These are phyloP conservation scores for Fraxinus floribunda DNA, from an alignment of 305 asterid genomes.

Conservation along the genomic window DNA sequence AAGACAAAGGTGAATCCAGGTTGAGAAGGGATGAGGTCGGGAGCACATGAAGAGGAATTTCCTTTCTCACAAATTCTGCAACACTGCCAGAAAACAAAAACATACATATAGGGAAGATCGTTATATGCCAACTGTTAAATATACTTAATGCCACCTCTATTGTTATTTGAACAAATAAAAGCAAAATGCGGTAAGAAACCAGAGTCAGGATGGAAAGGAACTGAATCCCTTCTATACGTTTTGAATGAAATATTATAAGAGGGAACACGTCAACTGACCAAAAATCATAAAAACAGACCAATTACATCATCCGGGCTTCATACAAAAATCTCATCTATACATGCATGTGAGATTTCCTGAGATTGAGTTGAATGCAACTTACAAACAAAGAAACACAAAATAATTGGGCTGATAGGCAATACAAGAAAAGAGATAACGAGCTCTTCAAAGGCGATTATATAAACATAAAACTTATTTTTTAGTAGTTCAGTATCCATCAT, in stretches of 20 bases:
- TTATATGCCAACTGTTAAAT: background rate
- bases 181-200: background rate
- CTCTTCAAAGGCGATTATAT: background rate
- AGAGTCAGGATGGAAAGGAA: background rate
- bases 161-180: background rate
- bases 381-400: background rate
- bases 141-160: background rate
- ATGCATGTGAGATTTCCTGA: background rate
- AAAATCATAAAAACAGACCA: background rate
- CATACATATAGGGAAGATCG: slow-evolving; percentile 8
- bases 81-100: slow-evolving; percentile 64
- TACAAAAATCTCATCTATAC: background rate
- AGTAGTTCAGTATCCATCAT: background rate
- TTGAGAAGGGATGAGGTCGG: slow-evolving; percentile 71
- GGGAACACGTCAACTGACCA: background rate
- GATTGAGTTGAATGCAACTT: background rate
- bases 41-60: slow-evolving; percentile 75
- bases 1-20: slow-evolving; percentile 69
- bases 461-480: background rate
- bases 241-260: background rate
- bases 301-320: background rate
- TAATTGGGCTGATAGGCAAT: background rate
- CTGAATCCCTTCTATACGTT: background rate
- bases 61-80: slow-evolving; percentile 89
- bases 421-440: background rate